phyloP scores from a whole-genome alignment of 2,329 filamentous ascomycete genomes.

The Chaetomium strumarium region DNA sequence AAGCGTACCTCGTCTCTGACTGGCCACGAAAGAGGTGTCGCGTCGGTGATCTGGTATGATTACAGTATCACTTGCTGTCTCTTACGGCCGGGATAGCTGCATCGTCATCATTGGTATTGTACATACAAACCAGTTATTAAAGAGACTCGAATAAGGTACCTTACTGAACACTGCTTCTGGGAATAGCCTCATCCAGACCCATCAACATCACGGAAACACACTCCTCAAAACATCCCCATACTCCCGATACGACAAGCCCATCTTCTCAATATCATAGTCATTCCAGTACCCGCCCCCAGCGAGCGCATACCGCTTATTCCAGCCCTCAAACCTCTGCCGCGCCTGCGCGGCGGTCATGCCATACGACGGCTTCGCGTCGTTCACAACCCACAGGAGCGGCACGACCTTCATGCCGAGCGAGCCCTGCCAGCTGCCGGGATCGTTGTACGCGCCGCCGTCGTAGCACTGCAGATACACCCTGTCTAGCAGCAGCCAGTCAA shows the following conservation, averaged over 20 bases:
- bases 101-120: too few species aligned
- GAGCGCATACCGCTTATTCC: constrained; percentile 29
- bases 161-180: too few species aligned
- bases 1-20: too few species aligned
- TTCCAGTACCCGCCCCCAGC: constrained; percentile 42
- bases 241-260: constrained; percentile 33
- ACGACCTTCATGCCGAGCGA: constrained; percentile 36
- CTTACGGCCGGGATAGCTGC: too few species aligned
- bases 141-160: too few species aligned
- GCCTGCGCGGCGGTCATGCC: constrained; percentile 36
- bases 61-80: too few species aligned
- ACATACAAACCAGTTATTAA: too few species aligned
- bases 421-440: constrained; percentile 35
- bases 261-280: constrained; percentile 42
- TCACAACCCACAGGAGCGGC: constrained; percentile 40
- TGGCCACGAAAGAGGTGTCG: too few species aligned
- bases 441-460: constrained; percentile 38
- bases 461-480: constrained; percentile 34
- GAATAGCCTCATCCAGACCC: not conserved
- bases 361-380: constrained; percentile 39
- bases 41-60: too few species aligned
- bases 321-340: constrained; percentile 30
- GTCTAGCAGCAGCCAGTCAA: constrained; percentile 33
- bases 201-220: constrained; percentile 19
- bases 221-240: constrained; percentile 28